Percentiles rank a stretch among this genome's conserved stretches.
Evolutionary conservation across 2,329 filamentous ascomycete genomes (phyloP).

Genomic region (Penicillium sumatraense): DNA sequence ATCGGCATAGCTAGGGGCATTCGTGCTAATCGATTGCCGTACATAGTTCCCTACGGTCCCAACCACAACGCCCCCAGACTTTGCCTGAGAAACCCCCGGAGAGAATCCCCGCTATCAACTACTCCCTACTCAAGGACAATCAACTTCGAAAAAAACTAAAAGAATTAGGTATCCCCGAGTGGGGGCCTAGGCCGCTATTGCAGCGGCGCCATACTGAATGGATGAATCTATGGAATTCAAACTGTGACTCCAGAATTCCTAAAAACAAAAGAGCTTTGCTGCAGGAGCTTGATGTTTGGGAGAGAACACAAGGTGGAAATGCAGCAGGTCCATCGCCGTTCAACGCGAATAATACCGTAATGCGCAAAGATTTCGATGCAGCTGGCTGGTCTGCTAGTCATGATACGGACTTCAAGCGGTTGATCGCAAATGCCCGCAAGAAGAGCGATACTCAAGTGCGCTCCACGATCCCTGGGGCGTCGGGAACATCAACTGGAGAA

Average conservation of each 20-base stretch:
- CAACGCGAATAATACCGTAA: constrained; percentile 56
- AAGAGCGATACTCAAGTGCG: constrained; percentile 41
- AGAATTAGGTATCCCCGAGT: constrained; percentile 76
- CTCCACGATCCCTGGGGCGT: constrained; percentile 32
- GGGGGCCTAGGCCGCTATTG: constrained; percentile 70
- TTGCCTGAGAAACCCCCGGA: constrained; percentile 53
- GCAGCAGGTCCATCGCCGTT: constrained; percentile 43
- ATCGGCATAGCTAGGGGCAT: neutral
- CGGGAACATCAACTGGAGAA: neutral
- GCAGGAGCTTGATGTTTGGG: constrained; percentile 83
- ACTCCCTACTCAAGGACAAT: constrained; percentile 81
- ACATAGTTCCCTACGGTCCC: constrained; percentile 28
- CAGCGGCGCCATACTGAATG: constrained; percentile 87
- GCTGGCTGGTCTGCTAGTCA: constrained; percentile 75
- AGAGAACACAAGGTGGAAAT: constrained; percentile 74
- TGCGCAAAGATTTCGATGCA: constrained; percentile 87
- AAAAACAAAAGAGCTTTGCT: constrained; percentile 73
- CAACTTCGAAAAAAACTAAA: constrained; percentile 78
- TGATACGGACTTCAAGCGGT: constrained; percentile 72
- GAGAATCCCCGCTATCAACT: constrained; percentile 79
- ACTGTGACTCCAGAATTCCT: constrained; percentile 81
- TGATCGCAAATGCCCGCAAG: constrained; percentile 77
- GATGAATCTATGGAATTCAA: constrained; percentile 95
- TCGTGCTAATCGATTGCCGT: constrained; percentile 5
- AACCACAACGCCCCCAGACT: constrained; percentile 20